Evolutionary conservation across 2,329 filamentous ascomycete genomes (phyloP).

Genomic region (Xylariaceae sp.): DNA sequence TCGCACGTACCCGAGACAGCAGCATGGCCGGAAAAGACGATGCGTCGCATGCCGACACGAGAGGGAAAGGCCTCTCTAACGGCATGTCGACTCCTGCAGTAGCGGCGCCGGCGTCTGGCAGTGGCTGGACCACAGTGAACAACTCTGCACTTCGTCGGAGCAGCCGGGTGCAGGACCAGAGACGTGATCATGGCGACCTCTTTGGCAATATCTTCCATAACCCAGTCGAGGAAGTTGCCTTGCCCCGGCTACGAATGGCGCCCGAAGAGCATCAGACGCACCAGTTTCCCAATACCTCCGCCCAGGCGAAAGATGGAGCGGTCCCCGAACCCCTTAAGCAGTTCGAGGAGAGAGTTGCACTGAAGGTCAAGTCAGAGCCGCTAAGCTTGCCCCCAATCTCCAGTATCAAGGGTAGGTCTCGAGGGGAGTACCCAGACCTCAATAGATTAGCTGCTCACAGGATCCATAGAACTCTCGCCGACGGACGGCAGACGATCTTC

Average conservation of each 20-base stretch:
- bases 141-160: constrained; percentile 23
- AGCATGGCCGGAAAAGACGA: constrained; percentile 15
- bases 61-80: not conserved
- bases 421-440: not conserved
- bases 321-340: constrained; percentile 8
- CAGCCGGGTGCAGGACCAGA: constrained; percentile 25
- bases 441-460: constrained; percentile 16
- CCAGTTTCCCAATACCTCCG: constrained; percentile 3
- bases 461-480: constrained; percentile 12
- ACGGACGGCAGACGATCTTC: constrained; percentile 26
- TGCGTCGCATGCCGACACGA: not conserved
- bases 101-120: too few species aligned
- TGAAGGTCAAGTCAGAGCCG: constrained; percentile 27
- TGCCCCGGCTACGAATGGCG: not conserved
- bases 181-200: constrained; percentile 28
- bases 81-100: constrained; percentile 17
- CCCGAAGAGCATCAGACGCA: not conserved
- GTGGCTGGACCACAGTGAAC: constrained; percentile 31
- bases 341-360: constrained; percentile 19
- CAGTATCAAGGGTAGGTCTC: constrained; percentile 17
- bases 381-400: constrained; percentile 28
- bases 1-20: constrained; percentile 18
- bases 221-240: constrained; percentile 25
- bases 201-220: constrained; percentile 31
- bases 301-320: constrained; percentile 11